A percentile compares a stretch with the other conserved stretches of the same genome.
Conservation (phyloP, 163 green algal species). For the Smithsoniella earleae region DNA sequence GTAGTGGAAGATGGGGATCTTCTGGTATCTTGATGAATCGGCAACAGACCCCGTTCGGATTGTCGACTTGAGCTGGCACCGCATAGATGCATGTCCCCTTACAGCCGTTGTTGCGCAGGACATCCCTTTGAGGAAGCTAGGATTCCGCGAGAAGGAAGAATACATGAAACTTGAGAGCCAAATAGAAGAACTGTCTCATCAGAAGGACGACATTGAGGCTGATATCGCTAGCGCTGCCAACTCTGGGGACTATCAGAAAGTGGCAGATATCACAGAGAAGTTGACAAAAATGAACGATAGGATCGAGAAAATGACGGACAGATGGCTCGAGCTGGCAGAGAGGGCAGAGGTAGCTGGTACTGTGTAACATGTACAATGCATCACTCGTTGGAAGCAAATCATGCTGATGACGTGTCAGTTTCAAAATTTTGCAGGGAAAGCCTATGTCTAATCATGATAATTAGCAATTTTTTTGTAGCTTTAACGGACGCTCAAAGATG, state of each 20-base stretch:
- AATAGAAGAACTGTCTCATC: background rate
- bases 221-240: background rate
- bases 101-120: too few species aligned
- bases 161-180: slow-evolving; percentile 34
- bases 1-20: too few species aligned
- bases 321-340: slow-evolving; percentile 25
- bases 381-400: too few species aligned
- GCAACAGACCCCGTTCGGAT: too few species aligned
- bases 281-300: background rate
- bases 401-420: too few species aligned
- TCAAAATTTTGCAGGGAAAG: too few species aligned
- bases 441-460: too few species aligned
- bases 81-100: too few species aligned
- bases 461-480: too few species aligned
- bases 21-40: too few species aligned
- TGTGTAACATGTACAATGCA: slow-evolving; percentile 2
- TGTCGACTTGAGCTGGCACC: too few species aligned
- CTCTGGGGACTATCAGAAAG: background rate
- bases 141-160: slow-evolving; percentile 49
- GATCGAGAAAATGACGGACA: slow-evolving; percentile 23
- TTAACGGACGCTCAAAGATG: too few species aligned
- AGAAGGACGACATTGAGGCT: background rate
- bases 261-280: slow-evolving; percentile 6
- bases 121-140: slow-evolving; percentile 47
- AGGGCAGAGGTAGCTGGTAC: slow-evolving; percentile 9